Evolutionary conservation across 257 asterid genomes (phyloP).

Genomic region (Cynanchum wilfordii): DNA sequence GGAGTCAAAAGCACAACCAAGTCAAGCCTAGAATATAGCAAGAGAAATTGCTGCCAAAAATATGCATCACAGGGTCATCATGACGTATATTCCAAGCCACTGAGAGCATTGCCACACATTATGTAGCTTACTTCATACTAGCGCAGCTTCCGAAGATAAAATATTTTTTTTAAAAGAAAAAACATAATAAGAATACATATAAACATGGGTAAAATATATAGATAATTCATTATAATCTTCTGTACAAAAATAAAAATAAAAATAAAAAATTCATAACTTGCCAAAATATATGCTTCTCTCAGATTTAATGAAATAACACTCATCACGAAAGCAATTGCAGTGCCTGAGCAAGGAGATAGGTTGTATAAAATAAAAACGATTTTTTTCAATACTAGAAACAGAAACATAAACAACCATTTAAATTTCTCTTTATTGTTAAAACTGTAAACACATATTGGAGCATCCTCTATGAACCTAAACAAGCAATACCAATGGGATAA

Average conservation of each 20-base stretch:
- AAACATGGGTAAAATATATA: not conserved
- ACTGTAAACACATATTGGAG: not conserved
- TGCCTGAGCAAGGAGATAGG: not conserved
- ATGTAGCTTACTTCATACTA: conserved; percentile 1
- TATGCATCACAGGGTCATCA: not conserved
- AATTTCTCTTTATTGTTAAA: not conserved
- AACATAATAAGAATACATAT: not conserved
- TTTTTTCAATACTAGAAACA: not conserved
- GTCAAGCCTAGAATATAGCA: not conserved
- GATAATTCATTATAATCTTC: not conserved
- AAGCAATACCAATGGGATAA: not conserved
- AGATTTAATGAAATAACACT: not conserved
- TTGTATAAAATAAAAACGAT: not conserved
- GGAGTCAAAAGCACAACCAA: not conserved
- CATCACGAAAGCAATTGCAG: not conserved
- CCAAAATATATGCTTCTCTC: not conserved
- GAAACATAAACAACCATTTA: not conserved
- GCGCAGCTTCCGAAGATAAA: not conserved
- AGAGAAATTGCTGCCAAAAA: not conserved
- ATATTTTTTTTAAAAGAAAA: not conserved
- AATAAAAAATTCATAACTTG: not conserved
- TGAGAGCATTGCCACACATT: not conserved
- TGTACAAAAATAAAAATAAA: not conserved
- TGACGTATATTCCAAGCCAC: not conserved
- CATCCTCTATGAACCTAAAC: not conserved